A percentile compares a stretch with the other conserved stretches of the same genome.
Evolutionary conservation across 1,139 yeast genomes (phyloP).

Genomic region (Yarrowia galli): DNA sequence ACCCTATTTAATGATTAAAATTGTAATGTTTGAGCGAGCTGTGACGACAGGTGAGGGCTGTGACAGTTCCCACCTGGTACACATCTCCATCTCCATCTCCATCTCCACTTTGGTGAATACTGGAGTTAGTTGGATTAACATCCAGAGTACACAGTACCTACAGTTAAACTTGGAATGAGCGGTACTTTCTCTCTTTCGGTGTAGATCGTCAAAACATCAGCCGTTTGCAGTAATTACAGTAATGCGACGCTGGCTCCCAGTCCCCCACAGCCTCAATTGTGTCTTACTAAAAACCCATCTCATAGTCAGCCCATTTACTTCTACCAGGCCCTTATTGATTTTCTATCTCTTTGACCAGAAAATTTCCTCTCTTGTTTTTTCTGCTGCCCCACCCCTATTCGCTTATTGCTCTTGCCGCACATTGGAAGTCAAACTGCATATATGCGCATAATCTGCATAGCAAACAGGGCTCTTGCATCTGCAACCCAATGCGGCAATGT

Average conservation of each 20-base stretch:
- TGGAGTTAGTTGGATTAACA: too few species aligned
- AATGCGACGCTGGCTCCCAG: neutral
- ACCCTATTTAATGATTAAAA: conserved; percentile 7
- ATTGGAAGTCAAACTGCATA: conserved; percentile 12
- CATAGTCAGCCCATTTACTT: neutral
- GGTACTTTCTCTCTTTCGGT: neutral
- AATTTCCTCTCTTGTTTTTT: neutral
- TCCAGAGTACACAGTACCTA: too few species aligned
- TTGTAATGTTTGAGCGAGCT: conserved; percentile 2
- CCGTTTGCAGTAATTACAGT: neutral
- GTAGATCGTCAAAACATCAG: neutral
- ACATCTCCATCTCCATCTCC: too few species aligned
- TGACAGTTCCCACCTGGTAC: too few species aligned
- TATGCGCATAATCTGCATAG: conserved; percentile 21
- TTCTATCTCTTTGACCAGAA: neutral
- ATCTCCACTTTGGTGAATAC: too few species aligned
- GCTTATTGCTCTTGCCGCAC: conserved; percentile 33
- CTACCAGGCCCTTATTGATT: neutral
- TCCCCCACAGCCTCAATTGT: neutral
- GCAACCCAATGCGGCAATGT: conserved; percentile 20
- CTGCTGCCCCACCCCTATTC: conserved; percentile 30
- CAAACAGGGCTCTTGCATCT: conserved; percentile 26
- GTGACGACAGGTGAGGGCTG: too few species aligned
- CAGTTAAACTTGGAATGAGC: conserved; percentile 13
- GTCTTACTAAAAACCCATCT: neutral